Conservation (phyloP, 1,284 basidiomycete species). For the Tilletia caries region DNA sequence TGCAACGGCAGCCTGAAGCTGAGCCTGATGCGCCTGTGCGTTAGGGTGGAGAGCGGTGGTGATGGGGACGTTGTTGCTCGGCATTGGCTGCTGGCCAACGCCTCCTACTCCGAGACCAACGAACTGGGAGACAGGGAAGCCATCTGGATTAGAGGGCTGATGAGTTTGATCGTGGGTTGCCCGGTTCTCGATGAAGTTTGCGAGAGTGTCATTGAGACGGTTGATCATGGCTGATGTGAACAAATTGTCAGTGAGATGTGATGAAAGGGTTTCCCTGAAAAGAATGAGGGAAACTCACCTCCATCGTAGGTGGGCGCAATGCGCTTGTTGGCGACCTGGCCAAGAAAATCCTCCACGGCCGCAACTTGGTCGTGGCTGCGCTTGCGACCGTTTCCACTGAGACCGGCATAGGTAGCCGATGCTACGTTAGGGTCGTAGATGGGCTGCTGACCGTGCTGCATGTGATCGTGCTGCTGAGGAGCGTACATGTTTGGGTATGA, state of each 20-base stretch:
- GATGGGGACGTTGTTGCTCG: conserved; percentile 12
- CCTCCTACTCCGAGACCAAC: background rate
- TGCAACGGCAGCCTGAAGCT: conserved; percentile 54
- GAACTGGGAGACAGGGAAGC: background rate
- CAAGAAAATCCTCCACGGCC: conserved; percentile 32
- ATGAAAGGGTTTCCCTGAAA: no score
- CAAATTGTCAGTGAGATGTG: background rate
- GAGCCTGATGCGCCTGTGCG: conserved; percentile 15
- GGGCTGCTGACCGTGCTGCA: conserved; percentile 28
- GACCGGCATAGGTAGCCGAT: conserved; percentile 38
- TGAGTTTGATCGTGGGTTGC: background rate
- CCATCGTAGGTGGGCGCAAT: conserved; percentile 45
- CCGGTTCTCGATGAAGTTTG: conserved; percentile 15
- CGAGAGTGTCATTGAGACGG: conserved; percentile 44
- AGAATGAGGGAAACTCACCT: conserved; percentile 1
- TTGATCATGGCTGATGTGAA: conserved; percentile 34
- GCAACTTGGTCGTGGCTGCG: conserved; percentile 40
- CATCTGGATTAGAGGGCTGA: background rate
- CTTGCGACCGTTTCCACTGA: conserved; percentile 35
- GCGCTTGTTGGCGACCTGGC: conserved; percentile 42
- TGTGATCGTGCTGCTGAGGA: conserved; percentile 21
- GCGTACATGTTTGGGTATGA: conserved; percentile 26
- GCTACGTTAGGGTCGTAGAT: conserved; percentile 30
- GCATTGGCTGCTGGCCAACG: background rate
- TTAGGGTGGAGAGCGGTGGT: conserved; percentile 8